Evolutionary conservation across 2,329 filamentous ascomycete genomes (phyloP).

Genomic region (Claviceps sp.): DNA sequence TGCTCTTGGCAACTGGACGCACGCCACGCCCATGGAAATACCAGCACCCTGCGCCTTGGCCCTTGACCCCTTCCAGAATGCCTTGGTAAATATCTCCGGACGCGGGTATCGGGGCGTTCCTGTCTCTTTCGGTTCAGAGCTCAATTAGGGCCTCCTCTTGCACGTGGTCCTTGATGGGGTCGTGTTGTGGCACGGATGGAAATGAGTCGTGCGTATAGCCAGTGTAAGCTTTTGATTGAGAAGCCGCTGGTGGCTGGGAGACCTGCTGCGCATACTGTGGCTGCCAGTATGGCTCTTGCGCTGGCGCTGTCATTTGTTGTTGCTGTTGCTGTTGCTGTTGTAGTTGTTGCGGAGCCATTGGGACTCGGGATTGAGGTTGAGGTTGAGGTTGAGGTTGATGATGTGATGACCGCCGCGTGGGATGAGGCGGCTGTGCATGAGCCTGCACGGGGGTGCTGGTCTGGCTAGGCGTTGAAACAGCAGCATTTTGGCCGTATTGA

Average conservation of each 20-base stretch:
- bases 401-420: slow-evolving; percentile 8
- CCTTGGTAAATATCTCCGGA: background rate
- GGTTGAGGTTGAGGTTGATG: slow-evolving; percentile 14
- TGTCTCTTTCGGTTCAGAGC: slow-evolving; percentile 30
- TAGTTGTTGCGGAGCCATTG: slow-evolving; percentile 12
- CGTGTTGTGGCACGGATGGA: slow-evolving; percentile 42
- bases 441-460: slow-evolving; percentile 19
- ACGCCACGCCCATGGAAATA: no score
- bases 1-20: no score
- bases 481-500: slow-evolving; percentile 31
- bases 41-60: background rate
- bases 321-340: slow-evolving; percentile 9
- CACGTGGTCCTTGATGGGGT: slow-evolving; percentile 30
- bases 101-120: background rate
- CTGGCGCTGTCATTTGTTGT: slow-evolving; percentile 5
- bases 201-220: slow-evolving; percentile 49
- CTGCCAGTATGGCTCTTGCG: slow-evolving; percentile 19
- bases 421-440: slow-evolving; percentile 14
- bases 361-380: slow-evolving; percentile 13
- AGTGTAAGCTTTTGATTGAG: slow-evolving; percentile 30
- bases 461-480: slow-evolving; percentile 22
- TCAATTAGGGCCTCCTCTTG: slow-evolving; percentile 74
- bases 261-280: slow-evolving; percentile 17
- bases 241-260: slow-evolving; percentile 18
- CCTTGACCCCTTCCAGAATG: background rate